Evolutionary conservation across 768 basidiomycete species (phyloP).

Genomic region (Rhizopogon vulgaris): DNA sequence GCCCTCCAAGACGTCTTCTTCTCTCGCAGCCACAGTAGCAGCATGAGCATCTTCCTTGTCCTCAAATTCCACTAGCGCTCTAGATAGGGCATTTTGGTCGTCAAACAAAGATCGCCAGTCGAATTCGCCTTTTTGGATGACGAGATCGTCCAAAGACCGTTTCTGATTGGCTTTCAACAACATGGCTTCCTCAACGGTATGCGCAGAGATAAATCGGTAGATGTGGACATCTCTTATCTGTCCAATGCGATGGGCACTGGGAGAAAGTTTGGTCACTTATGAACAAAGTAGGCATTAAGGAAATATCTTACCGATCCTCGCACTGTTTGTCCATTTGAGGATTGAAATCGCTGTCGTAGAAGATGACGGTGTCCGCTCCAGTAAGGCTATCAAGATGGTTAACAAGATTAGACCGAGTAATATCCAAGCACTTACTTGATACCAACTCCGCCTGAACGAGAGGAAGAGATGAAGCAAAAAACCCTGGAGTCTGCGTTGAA

Average conservation of each 20-base stretch:
- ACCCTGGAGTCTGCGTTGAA: conserved; percentile 74
- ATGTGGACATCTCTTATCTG: conserved; percentile 96
- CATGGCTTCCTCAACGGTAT: conserved; percentile 95
- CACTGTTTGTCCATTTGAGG: conserved; percentile 98
- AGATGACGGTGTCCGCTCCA: conserved; percentile 92
- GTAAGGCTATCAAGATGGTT: conserved; percentile 46
- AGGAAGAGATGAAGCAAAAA: conserved; percentile 87
- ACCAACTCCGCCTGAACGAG: conserved; percentile 79
- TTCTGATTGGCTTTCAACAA: conserved; percentile 98
- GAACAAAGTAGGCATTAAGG: not conserved
- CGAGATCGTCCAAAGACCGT: conserved; percentile 80
- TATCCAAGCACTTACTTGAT: conserved; percentile 67
- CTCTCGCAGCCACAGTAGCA: conserved; percentile 67
- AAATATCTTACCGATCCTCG: conserved; percentile 68
- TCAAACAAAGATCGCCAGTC: conserved; percentile 86
- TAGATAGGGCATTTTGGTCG: conserved; percentile 56
- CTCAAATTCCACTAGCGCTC: conserved; percentile 78
- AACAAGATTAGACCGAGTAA: conserved; percentile 13
- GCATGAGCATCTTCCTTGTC: conserved; percentile 85
- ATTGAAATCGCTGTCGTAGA: conserved; percentile 96
- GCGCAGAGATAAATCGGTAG: conserved; percentile 84
- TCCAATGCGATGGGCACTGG: conserved; percentile 94
- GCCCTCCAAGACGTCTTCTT: conserved; percentile 66
- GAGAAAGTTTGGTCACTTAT: not conserved
- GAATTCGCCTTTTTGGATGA: conserved; percentile 92